phyloP scores from a whole-genome alignment of 108 stramenopile genomes.

The Fragilaria crotonensis region DNA sequence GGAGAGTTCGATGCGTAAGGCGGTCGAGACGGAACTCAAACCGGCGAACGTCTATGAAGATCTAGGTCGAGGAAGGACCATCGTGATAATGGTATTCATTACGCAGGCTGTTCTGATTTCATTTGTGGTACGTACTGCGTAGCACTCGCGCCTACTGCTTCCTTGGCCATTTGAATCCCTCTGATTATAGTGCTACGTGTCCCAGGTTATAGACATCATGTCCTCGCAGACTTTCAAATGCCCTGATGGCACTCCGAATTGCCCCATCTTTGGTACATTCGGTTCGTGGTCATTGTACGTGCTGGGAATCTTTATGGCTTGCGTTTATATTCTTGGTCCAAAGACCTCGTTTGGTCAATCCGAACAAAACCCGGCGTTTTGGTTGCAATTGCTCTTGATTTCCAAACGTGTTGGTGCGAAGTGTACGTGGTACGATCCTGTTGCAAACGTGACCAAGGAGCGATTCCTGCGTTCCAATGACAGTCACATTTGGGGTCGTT shows the following conservation, averaged over 20 bases:
- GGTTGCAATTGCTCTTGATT: constrained; percentile 13
- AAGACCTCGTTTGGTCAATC: constrained; percentile 22
- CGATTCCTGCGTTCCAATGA: neutral
- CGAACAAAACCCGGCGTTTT: constrained; percentile 21
- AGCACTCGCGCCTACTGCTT: too few relatives aligned
- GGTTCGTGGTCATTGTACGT: constrained; percentile 23
- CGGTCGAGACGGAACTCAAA: constrained; percentile 7
- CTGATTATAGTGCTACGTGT: too few relatives aligned
- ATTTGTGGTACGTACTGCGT: constrained; percentile 15
- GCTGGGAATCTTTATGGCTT: constrained; percentile 19
- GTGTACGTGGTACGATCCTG: constrained; percentile 19
- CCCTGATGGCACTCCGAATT: too few relatives aligned
- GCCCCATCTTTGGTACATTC: constrained; percentile 17
- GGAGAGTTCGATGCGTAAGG: constrained; percentile 7
- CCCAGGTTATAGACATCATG: too few relatives aligned
- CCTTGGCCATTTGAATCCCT: too few relatives aligned
- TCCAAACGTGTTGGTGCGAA: constrained; percentile 11
- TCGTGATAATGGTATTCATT: constrained; percentile 20
- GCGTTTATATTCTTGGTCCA: constrained; percentile 16
- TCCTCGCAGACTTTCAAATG: too few relatives aligned
- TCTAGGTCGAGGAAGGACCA: constrained; percentile 8
- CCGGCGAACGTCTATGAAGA: constrained; percentile 27
- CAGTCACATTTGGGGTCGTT: constrained; percentile 13
- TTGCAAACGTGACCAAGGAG: constrained; percentile 3
- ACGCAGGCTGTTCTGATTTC: constrained; percentile 20